Evolutionary conservation across 257 asterid genomes (phyloP).

Genomic region (Ehretia macrophylla): DNA sequence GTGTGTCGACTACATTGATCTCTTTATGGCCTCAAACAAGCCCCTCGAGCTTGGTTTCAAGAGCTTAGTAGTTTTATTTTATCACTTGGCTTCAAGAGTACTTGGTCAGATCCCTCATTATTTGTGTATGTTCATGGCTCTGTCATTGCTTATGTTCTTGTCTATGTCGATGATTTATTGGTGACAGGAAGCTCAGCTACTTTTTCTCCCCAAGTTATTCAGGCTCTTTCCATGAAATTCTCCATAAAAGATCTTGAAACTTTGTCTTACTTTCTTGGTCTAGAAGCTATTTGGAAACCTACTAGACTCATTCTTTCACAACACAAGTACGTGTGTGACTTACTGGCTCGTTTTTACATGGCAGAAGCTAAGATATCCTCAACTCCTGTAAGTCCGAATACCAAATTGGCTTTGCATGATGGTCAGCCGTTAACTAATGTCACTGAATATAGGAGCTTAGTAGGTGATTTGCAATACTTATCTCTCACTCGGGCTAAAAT

Average conservation of each 20-base stretch:
- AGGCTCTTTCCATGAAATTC: not conserved
- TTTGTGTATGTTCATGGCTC: no score
- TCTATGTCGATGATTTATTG: not conserved
- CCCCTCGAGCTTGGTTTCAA: not conserved
- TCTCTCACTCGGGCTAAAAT: not conserved
- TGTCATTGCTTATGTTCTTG: not conserved
- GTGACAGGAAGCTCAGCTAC: not conserved
- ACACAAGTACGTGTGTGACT: not conserved
- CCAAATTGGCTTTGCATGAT: no score
- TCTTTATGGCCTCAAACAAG: not conserved
- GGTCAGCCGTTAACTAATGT: no score
- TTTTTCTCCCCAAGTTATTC: not conserved
- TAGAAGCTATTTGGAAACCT: not conserved
- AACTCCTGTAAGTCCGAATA: no score
- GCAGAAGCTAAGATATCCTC: not conserved
- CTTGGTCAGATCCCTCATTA: not conserved
- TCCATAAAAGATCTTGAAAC: not conserved
- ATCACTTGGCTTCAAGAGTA: not conserved
- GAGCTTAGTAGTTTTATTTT: not conserved
- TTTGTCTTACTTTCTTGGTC: not conserved
- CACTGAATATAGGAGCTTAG: no score
- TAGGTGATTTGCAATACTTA: conserved; percentile 2
- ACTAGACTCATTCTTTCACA: not conserved
- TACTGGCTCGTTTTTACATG: no score
- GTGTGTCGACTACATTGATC: not conserved